Base-by-base conservation (phyloP, 768 basidiomycete genomes). In the Pholiota conissans region DNA sequence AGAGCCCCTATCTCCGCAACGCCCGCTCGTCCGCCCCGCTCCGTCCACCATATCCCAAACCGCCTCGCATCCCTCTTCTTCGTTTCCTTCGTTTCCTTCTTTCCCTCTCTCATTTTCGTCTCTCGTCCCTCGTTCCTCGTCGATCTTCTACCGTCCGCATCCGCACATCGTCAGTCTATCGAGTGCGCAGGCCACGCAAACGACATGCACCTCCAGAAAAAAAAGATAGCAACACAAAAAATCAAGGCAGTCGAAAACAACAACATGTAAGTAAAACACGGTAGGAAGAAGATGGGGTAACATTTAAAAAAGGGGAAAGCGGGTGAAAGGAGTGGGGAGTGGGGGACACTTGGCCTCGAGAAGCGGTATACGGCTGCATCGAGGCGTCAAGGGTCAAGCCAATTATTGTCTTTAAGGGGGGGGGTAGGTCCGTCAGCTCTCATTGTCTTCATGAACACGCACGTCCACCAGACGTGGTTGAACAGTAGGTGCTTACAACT, bases 401-500 rank as follows among this genome's bases (percentile, higher is more conserved):
- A 32, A 32, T 32, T 13, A 32, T 32, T 32, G 30, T 13, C 30
- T 32, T 32, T 6, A 32, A 32, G 30, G 30, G 13, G 30, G 30
- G 13, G 30, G 30, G 30, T 32, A 32, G 7, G 30, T 32, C 30
- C 30, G 30, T 32, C 30, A 32, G 30, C n/a, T 32, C 7, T 32
- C 30, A 32, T n/a, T 32, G 30, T 32, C 30, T 32, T 32, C 30
- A 32, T 32, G 30, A 6, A 6, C 30, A n/a, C 13, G 30, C 30
- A 13, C 30, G 30, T 13, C 6, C 30, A 32, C 30, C 30, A 32
- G 30, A 32, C 13, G 30, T 32, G 30, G 30, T 6, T 13, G 30
- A 32, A 32, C 6, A 6, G 30, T 32, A 47, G 34, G 51, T 46
- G 46, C 40, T 65, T 61, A 65, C 53, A 67, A 57, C 54, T 66